Evolutionary conservation across 768 basidiomycete species (phyloP).

Genomic region (Agrocybe chaxingu): DNA sequence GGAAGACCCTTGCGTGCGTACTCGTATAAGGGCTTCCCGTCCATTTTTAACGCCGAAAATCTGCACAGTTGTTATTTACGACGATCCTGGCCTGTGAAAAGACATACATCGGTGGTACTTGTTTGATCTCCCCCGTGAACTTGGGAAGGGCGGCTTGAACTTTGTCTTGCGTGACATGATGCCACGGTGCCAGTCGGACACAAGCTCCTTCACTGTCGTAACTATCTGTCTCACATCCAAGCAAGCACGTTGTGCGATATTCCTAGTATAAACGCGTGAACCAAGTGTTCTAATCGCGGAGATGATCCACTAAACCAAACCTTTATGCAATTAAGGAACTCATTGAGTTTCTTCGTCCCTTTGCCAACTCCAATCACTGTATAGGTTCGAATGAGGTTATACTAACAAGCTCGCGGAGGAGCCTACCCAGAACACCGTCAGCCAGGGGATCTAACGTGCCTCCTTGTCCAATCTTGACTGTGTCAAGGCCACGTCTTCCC

Average conservation of each 20-base stretch:
- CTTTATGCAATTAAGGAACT: slow-evolving; percentile 89
- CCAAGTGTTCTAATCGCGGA: neutral
- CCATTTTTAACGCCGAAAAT: slow-evolving; percentile 98
- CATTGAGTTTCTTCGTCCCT: slow-evolving; percentile 82
- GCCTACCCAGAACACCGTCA: slow-evolving; percentile 86
- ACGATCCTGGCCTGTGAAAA: neutral
- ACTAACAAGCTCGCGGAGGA: neutral
- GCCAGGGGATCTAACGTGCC: slow-evolving; percentile 97
- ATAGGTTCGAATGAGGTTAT: neutral
- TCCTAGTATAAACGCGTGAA: slow-evolving; percentile 51
- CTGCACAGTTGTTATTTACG: slow-evolving; percentile 35
- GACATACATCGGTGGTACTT: slow-evolving; percentile 87
- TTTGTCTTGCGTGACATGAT: slow-evolving; percentile 75
- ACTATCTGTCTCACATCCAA: slow-evolving; percentile 93
- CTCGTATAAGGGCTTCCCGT: slow-evolving; percentile 91
- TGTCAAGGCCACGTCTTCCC: slow-evolving; percentile 41
- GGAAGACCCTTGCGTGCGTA: slow-evolving; percentile 91
- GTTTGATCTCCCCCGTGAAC: slow-evolving; percentile 86
- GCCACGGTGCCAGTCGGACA: slow-evolving; percentile 75
- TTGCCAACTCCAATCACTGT: slow-evolving; percentile 86
- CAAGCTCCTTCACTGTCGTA: slow-evolving; percentile 89
- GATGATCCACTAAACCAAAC: slow-evolving; percentile 22
- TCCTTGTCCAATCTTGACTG: slow-evolving; percentile 86
- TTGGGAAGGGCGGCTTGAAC: slow-evolving; percentile 65
- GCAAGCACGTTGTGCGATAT: slow-evolving; percentile 84